Conservation (phyloP, 2,329 filamentous ascomycete genomes). For the Colletotrichum sp. region DNA sequence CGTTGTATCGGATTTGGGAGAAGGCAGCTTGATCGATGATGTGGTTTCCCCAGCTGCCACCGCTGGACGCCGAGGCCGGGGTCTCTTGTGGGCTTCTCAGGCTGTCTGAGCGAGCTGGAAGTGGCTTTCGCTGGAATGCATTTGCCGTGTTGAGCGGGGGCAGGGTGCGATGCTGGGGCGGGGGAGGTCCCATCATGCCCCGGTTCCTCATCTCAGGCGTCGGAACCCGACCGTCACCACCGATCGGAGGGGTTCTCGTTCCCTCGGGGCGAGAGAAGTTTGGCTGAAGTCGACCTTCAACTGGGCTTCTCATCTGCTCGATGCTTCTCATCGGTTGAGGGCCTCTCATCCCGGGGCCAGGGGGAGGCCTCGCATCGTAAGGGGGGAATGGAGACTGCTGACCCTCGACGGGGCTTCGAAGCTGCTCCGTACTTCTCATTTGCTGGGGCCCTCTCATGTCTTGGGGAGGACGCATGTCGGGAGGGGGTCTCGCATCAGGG, state of each 20-base stretch:
- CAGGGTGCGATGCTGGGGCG: conserved; percentile 5
- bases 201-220: conserved; percentile 26
- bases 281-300: conserved; percentile 7
- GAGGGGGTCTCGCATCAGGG: neutral
- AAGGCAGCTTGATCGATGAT: conserved; percentile 54
- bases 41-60: conserved; percentile 42
- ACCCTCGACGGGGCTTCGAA: neutral
- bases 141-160: conserved; percentile 29
- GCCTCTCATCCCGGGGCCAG: neutral
- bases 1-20: conserved; percentile 45
- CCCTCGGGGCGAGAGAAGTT: conserved; percentile 23
- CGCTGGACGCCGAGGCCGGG: conserved; percentile 40
- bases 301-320: neutral
- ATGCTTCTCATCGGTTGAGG: conserved; percentile 2
- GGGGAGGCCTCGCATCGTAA: neutral
- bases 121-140: conserved; percentile 55
- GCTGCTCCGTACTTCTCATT: neutral
- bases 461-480: conserved; percentile 6
- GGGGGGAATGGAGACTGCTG: neutral
- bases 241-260: conserved; percentile 17
- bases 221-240: conserved; percentile 10
- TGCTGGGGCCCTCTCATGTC: neutral
- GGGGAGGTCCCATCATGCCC: conserved; percentile 21
- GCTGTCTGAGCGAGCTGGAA: conserved; percentile 46
- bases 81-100: conserved; percentile 34